Evolutionary conservation across 2,329 filamentous ascomycete species (phyloP).

Genomic region (Rhexocercosporidium sp.): DNA sequence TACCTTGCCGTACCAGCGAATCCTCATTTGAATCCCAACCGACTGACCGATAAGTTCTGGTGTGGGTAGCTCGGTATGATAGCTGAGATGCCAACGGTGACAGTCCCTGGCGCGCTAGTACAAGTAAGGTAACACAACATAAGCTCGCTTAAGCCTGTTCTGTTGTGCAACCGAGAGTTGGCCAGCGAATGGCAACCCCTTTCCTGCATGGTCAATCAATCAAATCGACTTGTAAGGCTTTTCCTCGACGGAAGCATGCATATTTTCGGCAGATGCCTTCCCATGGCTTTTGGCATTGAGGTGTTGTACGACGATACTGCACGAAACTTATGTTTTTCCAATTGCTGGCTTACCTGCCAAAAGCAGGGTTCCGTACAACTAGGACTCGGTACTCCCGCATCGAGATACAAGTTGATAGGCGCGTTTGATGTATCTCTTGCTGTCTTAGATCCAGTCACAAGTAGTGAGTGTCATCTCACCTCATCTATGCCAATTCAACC

Average conservation of each 20-base stretch:
- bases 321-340: not conserved
- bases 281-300: not conserved
- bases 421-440: not conserved
- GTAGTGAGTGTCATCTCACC: not conserved
- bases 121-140: not conserved
- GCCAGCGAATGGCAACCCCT: not conserved
- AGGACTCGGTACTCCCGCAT: not conserved
- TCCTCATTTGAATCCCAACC: not conserved
- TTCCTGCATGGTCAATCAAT: not conserved
- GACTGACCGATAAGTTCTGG: not conserved
- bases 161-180: not conserved
- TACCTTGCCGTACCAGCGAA: slow-evolving; percentile 2
- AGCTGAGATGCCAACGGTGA: not conserved
- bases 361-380: not conserved
- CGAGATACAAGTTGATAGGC: not conserved
- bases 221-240: not conserved
- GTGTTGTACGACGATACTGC: not conserved
- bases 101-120: not conserved
- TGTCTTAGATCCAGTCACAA: not conserved
- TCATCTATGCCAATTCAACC: not conserved
- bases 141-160: slow-evolving; percentile 8
- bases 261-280: not conserved
- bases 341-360: not conserved
- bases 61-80: too few species aligned
- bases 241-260: not conserved